Evolutionary conservation across 1,284 basidiomycete species (phyloP).

Genomic region (Tetrapyrgos nigripes): DNA sequence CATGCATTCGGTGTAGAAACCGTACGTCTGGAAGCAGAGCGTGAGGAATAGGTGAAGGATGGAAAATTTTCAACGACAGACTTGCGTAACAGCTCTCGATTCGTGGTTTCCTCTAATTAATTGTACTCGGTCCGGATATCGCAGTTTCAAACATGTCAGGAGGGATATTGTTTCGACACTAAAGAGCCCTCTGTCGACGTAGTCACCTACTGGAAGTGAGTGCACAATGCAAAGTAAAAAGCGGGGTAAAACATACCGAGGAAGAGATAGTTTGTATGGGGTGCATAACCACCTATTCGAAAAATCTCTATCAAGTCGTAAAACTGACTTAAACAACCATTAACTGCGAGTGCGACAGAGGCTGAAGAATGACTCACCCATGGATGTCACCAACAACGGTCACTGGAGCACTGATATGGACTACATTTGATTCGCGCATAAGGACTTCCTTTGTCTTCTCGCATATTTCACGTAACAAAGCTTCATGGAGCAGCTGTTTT

Average conservation of each 20-base stretch:
- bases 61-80: constrained; percentile 44
- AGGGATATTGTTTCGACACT: constrained; percentile 99
- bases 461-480: constrained; percentile 93
- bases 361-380: constrained; percentile 70
- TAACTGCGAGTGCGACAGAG: neutral
- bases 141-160: constrained; percentile 94
- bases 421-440: constrained; percentile 99
- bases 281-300: constrained; percentile 96
- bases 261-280: constrained; percentile 97
- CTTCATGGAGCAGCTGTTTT: constrained; percentile 94
- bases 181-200: constrained; percentile 97
- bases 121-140: constrained; percentile 97
- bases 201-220: constrained; percentile 76
- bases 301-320: constrained; percentile 99
- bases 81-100: constrained; percentile 97
- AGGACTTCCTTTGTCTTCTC: constrained; percentile 98
- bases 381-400: constrained; percentile 99
- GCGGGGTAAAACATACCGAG: constrained; percentile 67
- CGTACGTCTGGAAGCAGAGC: constrained; percentile 81
- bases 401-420: constrained; percentile 97
- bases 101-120: constrained; percentile 99
- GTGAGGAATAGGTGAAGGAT: constrained; percentile 20
- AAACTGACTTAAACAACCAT: constrained; percentile 77
- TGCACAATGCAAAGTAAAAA: constrained; percentile 9
- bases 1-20: constrained; percentile 98